These are phyloP conservation scores for Dacryopinax spathularia DNA, from an alignment of 768 basidiomycete genomes.

Conservation along the genomic window DNA sequence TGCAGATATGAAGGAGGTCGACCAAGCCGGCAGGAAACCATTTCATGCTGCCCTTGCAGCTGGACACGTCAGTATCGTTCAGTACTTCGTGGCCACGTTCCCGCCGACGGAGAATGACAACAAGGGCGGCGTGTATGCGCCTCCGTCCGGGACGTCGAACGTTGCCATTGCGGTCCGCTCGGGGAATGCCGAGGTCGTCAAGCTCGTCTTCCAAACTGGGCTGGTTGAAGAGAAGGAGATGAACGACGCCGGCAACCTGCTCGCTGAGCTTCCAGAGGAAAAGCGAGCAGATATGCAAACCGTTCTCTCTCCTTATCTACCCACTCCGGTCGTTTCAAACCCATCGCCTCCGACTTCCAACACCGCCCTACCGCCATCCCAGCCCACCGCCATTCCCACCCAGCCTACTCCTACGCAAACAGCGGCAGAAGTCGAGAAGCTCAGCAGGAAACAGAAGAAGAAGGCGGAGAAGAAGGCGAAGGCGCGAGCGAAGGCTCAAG, in stretches of 20 bases:
- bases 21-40: background rate
- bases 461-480: background rate
- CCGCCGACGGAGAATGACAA: background rate
- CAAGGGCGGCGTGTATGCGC: background rate
- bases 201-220: background rate
- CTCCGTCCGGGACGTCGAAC: background rate
- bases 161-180: background rate
- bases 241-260: background rate
- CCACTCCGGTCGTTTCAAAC: no score
- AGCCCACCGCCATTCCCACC: background rate
- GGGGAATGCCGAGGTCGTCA: background rate
- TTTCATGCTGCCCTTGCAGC: background rate
- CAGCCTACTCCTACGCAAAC: background rate
- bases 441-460: constrained; percentile 1
- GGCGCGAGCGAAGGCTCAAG: background rate
- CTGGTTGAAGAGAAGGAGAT: background rate
- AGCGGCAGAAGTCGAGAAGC: background rate
- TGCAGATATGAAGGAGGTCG: background rate
- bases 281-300: background rate
- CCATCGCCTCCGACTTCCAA: background rate
- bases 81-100: background rate
- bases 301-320: background rate
- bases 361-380: background rate
- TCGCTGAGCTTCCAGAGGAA: background rate
- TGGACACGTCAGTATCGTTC: background rate